Conservation (phyloP, 805 yeast species). For the Candida pini region DNA sequence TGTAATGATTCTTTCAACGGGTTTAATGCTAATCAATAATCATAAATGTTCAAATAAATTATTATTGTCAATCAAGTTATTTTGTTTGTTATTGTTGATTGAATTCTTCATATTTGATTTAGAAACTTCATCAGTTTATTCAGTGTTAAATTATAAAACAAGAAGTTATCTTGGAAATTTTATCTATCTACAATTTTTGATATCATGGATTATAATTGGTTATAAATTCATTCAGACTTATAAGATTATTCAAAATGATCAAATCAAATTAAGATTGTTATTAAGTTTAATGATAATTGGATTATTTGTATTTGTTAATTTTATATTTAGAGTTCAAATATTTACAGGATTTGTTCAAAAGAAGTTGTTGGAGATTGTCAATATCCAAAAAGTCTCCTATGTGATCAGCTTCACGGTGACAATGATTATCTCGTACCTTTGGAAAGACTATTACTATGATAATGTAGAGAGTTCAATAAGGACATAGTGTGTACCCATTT, state of each 20-base stretch:
- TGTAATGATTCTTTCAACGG: slow-evolving; percentile 25
- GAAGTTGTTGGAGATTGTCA: slow-evolving; percentile 14
- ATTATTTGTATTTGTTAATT: slow-evolving; percentile 15
- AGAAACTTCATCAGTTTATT: slow-evolving; percentile 24
- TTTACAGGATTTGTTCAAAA: slow-evolving; percentile 8
- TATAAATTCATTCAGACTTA: slow-evolving; percentile 18
- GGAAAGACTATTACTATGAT: slow-evolving; percentile 23
- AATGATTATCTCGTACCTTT: slow-evolving; percentile 17
- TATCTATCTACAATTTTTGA: slow-evolving; percentile 21
- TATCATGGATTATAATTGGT: slow-evolving; percentile 9
- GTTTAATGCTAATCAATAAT: slow-evolving; percentile 19
- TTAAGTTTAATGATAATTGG: slow-evolving; percentile 12
- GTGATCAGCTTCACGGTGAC: slow-evolving; percentile 18
- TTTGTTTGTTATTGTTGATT: slow-evolving; percentile 16
- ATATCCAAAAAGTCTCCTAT: slow-evolving; percentile 19
- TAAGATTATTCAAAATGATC: slow-evolving; percentile 12
- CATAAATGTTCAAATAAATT: slow-evolving; percentile 12
- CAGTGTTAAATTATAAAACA: slow-evolving; percentile 20
- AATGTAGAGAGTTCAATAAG: slow-evolving; percentile 9
- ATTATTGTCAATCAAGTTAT: slow-evolving; percentile 13
- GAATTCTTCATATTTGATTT: slow-evolving; percentile 26
- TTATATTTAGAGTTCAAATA: slow-evolving; percentile 14
- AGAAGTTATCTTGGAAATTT: slow-evolving; percentile 14
- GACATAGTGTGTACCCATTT: too few species aligned
- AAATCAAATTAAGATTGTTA: slow-evolving; percentile 12